A percentile compares a stretch with the other conserved stretches of the same genome.
These are phyloP conservation scores for Heterobasidion occidentale DNA, from an alignment of 1,284 basidiomycete genomes.

Conservation along the genomic window DNA sequence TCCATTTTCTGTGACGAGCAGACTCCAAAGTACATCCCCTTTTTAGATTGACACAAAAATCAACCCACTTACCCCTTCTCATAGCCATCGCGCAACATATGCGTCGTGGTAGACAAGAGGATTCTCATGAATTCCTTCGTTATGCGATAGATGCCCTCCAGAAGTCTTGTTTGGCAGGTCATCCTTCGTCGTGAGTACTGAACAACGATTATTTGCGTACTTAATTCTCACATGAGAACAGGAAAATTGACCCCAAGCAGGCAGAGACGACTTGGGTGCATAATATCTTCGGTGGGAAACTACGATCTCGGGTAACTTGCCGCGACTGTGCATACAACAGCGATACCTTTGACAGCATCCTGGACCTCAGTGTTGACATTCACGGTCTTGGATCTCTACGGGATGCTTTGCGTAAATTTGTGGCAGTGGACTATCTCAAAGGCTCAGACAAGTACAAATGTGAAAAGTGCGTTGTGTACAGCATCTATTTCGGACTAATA, in stretches of 20 bases:
- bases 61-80: not conserved
- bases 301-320: constrained; percentile 94
- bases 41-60: not conserved
- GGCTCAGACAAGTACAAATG: constrained; percentile 98
- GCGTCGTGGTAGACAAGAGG: constrained; percentile 89
- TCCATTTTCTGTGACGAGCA: constrained; percentile 55
- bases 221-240: constrained; percentile 21
- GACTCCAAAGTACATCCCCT: constrained; percentile 55
- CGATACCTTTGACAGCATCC: constrained; percentile 94
- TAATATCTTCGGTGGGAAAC: constrained; percentile 86
- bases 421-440: constrained; percentile 75
- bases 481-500: constrained; percentile 1
- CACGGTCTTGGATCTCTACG: constrained; percentile 54
- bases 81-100: constrained; percentile 89
- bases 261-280: constrained; percentile 94
- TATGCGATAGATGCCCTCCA: constrained; percentile 92
- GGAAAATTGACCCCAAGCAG: constrained; percentile 72
- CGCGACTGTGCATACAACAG: constrained; percentile 78
- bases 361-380: constrained; percentile 91
- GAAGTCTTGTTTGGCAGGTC: constrained; percentile 71
- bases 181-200: constrained; percentile 62
- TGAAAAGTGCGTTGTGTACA: constrained; percentile 70
- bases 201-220: constrained; percentile 4
- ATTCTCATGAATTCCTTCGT: constrained; percentile 96
- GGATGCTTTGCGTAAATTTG: constrained; percentile 79